Base-by-base conservation (phyloP, 2,329 filamentous ascomycete genomes). In the Xylaria polymorpha region DNA sequence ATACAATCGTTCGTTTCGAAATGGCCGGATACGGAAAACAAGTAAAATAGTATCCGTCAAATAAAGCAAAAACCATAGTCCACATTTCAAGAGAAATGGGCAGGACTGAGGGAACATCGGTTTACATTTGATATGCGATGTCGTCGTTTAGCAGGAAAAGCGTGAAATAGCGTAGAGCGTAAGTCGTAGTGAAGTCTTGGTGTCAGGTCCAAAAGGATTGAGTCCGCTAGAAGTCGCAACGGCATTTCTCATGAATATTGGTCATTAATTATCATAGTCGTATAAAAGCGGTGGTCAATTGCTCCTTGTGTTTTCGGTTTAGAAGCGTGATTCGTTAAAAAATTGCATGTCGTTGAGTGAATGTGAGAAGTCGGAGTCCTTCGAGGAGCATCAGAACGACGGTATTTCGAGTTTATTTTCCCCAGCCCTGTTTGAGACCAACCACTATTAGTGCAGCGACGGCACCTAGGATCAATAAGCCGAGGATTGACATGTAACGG, bases 401-500 rank as follows among this genome's bases (percentile, higher is more conserved):
- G n/a, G 41, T 25, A 15, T 44, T 51, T 53, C 2, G 35, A 58
- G 43, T 56, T 74, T 66, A 73, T 64, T 73, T 69, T 1, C 75
- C 81, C 86, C 86, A 88, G 66, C 81, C 81, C 70, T 88, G 81
- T 61, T 80, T 80, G n/a, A 85, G 79, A 55, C 86, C 86, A 18
- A 88, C 78, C 25, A 88, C 81, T 20, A 83, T 82, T 57, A 90
- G 81, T 12, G 85, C 84, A 39, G 85, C 77, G 35, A 87, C 79
- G 35, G 86, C 83, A 41, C 83, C 86, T 22, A 89, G 79, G 39
- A 89, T 82, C 56, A 89, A 77, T 4, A 88, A 76, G 3, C 87
- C 87, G 29, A 88, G 77, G 55, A 88, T 73, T 32, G 86, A 84
- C 87, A 90, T 89, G 72, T 82, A 81, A 63, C 87, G 84, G 74